Evolutionary conservation across 2,329 filamentous ascomycete genomes (phyloP).

Genomic region (Neofusicoccum sp.): DNA sequence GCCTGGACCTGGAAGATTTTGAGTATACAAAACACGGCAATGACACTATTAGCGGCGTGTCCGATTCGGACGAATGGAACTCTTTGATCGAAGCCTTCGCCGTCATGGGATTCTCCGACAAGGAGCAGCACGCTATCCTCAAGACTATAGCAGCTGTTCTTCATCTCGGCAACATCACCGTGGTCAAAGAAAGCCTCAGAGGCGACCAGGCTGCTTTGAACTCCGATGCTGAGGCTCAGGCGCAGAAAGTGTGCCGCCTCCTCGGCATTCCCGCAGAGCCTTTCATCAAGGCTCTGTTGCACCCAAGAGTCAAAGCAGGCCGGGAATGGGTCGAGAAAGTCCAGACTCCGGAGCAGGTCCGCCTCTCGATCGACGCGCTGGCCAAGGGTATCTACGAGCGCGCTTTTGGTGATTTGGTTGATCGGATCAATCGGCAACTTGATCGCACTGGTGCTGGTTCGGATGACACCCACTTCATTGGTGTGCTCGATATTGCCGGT

Average conservation of each 20-base stretch:
- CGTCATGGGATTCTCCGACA: conserved; percentile 88
- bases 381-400: conserved; percentile 98
- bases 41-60: conserved; percentile 86
- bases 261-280: conserved; percentile 82
- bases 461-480: conserved; percentile 94
- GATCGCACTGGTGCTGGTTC: conserved; percentile 80
- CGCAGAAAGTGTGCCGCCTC: conserved; percentile 77
- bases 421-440: conserved; percentile 86
- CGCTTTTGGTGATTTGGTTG: conserved; percentile 89
- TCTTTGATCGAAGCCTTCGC: conserved; percentile 87
- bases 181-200: conserved; percentile 86
- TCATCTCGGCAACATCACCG: conserved; percentile 88
- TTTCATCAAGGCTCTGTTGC: conserved; percentile 85
- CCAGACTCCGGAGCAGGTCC: conserved; percentile 95
- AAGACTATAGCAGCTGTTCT: conserved; percentile 88
- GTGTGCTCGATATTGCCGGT: conserved; percentile 96
- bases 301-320: conserved; percentile 92
- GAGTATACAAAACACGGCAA: conserved; percentile 90
- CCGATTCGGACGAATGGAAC: conserved; percentile 89
- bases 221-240: conserved; percentile 72
- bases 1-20: conserved; percentile 81
- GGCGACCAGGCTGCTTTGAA: conserved; percentile 87
- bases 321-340: conserved; percentile 99
- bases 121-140: conserved; percentile 81
- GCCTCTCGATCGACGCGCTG: conserved; percentile 84